These are phyloP conservation scores for Lasiodiplodia gonubiensis DNA, from an alignment of 2,329 filamentous ascomycete species.

Conservation along the genomic window DNA sequence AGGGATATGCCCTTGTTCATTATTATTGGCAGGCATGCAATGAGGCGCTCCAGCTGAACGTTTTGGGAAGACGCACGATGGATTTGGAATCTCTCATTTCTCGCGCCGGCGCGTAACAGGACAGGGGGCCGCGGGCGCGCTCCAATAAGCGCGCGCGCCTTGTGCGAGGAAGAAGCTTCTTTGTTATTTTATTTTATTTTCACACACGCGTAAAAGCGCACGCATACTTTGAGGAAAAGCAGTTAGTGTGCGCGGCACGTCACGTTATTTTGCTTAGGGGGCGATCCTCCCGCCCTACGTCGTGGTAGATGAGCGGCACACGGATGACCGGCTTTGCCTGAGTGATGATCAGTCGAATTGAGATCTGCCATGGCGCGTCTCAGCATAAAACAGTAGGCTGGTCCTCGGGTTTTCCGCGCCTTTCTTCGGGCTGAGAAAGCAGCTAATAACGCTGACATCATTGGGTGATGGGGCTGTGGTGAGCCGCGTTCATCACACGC, in stretches of 20 bases:
- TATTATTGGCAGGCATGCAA: conserved; percentile 18
- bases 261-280: not conserved
- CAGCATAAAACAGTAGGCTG: conserved; percentile 16
- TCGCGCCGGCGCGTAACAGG: conserved; percentile 15
- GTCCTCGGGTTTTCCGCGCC: not conserved
- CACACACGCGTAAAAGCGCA: not conserved
- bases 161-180: conserved; percentile 1
- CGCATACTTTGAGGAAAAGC: not conserved
- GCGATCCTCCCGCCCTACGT: not conserved
- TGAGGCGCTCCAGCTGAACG: conserved; percentile 13
- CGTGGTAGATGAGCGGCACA: not conserved
- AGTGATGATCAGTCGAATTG: not conserved
- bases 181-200: not conserved
- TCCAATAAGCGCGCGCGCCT: not conserved
- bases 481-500: not conserved
- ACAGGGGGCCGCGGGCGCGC: not conserved
- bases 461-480: not conserved
- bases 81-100: conserved; percentile 25
- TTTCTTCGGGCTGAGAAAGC: not conserved
- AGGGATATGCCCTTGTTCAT: conserved; percentile 16
- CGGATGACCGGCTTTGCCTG: not conserved
- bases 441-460: conserved; percentile 21
- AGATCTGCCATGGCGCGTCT: conserved; percentile 23
- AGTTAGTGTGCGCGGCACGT: not conserved
- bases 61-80: conserved; percentile 7